Evolutionary conservation across 257 asterid genomes (phyloP), one percentile per base, ranked within the genome.

Genomic region (Lycium barbarum): DNA sequence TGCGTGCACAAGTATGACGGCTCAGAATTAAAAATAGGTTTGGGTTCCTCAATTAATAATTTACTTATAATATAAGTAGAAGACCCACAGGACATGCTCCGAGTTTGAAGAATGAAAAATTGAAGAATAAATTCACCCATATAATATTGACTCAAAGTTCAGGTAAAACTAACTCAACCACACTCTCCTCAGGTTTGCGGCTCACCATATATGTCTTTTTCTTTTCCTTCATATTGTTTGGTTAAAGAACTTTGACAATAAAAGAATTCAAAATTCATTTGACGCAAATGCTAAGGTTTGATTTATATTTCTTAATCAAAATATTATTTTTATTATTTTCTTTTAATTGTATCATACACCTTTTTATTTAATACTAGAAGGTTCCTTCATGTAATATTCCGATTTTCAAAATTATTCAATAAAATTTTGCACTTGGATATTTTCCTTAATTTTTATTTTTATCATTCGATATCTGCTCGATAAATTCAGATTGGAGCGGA

Each of bases 101-200:
- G 59, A 61, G 17, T 18, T 59, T 71, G 63, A 26, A 51, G 62
- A 74, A 22, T 74, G 81, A 22, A 49, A 33, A 66, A 51, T 20
- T 71, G 57, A 71, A 43, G 18, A 43, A 71, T 8, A 70, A 68
- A 79, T 70, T 35, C 36, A 38, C 70, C 51, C 85, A 13, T 40
- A n/a, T n/a, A n/a, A n/a, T 43, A 58, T 70, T 84, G 83, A 86
- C 72, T 49, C 59, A 20, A 58, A 54, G 5, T 78, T 78, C 54
- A 14, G 38, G 61, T 81, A 76, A 85, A 85, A 71, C 83, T 33
- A 85, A 40, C 79, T 81, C 79, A 70, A 85, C 88, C 61, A 58
- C 79, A 76, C 79, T 43, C 20, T 2, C 53, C 84, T 80, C 63
- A 40, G 38, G 26, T 79, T 65, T 85, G 81, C 73, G 73, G 73